Base-by-base conservation (phyloP, 768 basidiomycete species). In the Hypsizygus marmoreus region DNA sequence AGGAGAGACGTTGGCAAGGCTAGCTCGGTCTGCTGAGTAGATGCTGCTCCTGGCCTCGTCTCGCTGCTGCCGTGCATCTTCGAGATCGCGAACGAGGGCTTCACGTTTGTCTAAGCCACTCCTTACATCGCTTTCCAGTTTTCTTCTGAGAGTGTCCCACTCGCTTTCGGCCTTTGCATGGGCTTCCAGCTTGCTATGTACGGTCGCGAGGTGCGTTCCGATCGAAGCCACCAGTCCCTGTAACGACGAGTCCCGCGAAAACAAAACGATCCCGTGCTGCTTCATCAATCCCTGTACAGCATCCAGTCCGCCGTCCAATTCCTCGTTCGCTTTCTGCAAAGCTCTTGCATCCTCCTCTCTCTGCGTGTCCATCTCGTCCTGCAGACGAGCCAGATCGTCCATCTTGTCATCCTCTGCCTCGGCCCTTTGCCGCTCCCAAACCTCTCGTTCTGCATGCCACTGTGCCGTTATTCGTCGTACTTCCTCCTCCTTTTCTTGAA, bases 231-330 rank as follows among this genome's bases (percentile, higher is more conserved):
- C 53, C 1, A 84, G 60, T 37, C 71, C 76, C 36, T 72, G 69
- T 26, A 84, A 46, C 16, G 81, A 76, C 16, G 67, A 50, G 46
- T 84, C 80, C 40, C 73, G 67, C 12, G 77, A 73, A 49, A 71
- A 76, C 16, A 81, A 63, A n/a, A 74, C 72, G 53, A 90, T 73
- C 12, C 72, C 73, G 56, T 86, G 79, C 26, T 71, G 70, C 53
- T 77, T 76, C 47, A 85, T 72, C 51, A 91, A 64, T 4, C 49
- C 58, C 38, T 73, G 74, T 24, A 90, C 57, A 11, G 72, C 65
- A 4, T 69, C 69, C 8, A 76, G 58, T 7, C 77, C 76, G 2
- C 71, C 67, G 36, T 81, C 77, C 17, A 88, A 61, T 53, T 88
- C 81, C 38, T 62, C 65, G 43, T 66, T 70, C 7, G 67, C 70